Evolutionary conservation across 2,329 filamentous ascomycete species (phyloP).

Genomic region (Cadophora sp.): DNA sequence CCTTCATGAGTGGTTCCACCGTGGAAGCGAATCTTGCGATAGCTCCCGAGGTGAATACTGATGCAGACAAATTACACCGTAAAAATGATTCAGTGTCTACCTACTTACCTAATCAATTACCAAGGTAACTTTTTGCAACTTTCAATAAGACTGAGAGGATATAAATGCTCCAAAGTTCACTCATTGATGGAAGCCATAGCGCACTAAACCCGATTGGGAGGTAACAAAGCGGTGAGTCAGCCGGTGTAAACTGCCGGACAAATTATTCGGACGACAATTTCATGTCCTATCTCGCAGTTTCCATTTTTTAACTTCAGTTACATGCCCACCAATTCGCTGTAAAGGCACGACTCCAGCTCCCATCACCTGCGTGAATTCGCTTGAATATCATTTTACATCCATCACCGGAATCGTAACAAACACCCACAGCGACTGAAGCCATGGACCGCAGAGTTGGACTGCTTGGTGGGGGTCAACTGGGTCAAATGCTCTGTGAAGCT

Average conservation of each 20-base stretch:
- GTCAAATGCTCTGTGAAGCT: slow-evolving; percentile 93
- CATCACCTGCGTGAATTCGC: neutral
- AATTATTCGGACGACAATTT: neutral
- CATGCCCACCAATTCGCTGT: too few relatives aligned
- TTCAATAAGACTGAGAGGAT: too few relatives aligned
- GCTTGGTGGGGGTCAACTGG: slow-evolving; percentile 75
- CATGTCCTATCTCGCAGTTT: neutral
- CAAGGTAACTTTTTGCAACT: too few relatives aligned
- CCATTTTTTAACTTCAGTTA: neutral
- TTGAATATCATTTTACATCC: neutral
- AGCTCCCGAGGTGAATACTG: too few relatives aligned
- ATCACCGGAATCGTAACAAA: too few relatives aligned
- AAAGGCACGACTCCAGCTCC: neutral
- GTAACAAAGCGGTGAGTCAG: neutral
- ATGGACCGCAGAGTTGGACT: slow-evolving; percentile 51
- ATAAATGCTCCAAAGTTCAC: too few relatives aligned
- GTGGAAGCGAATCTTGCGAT: too few relatives aligned
- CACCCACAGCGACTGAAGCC: neutral
- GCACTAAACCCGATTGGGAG: neutral
- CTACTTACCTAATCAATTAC: too few relatives aligned
- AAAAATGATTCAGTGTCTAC: too few relatives aligned
- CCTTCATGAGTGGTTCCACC: too few relatives aligned
- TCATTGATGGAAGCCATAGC: too few relatives aligned
- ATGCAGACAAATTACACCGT: too few relatives aligned
- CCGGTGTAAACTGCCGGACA: neutral